Evolutionary conservation across 2,329 filamentous ascomycete genomes (phyloP).

Genomic region (Phaeosphaeria sp.): DNA sequence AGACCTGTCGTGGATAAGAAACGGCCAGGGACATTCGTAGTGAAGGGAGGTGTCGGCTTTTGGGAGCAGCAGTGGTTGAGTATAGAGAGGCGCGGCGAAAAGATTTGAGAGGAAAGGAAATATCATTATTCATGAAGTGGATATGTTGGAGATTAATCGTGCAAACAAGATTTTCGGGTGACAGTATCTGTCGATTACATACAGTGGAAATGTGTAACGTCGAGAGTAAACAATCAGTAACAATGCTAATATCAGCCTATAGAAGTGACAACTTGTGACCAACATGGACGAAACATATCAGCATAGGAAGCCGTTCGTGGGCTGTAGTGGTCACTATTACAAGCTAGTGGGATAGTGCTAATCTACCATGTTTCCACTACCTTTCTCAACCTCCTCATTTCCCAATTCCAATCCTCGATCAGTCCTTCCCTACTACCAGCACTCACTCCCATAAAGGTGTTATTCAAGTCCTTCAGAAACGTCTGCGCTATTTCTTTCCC

Average conservation of each 20-base stretch:
- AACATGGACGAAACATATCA: too few relatives aligned
- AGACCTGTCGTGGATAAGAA: conserved; percentile 36
- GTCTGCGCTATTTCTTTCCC: conserved; percentile 7
- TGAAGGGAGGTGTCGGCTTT: conserved; percentile 53
- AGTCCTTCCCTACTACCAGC: neutral
- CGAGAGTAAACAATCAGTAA: too few relatives aligned
- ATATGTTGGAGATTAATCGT: too few relatives aligned
- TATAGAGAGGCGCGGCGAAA: conserved; percentile 23
- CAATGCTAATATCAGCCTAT: too few relatives aligned
- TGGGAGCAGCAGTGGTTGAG: conserved; percentile 52
- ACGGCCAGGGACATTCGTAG: conserved; percentile 44
- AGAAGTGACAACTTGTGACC: too few relatives aligned
- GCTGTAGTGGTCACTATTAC: too few relatives aligned
- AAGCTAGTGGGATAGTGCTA: neutral
- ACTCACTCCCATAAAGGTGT: neutral
- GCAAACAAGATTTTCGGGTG: too few relatives aligned
- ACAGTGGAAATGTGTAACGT: too few relatives aligned
- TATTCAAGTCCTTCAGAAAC: conserved; percentile 13
- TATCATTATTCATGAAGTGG: too few relatives aligned
- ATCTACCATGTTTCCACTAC: conserved; percentile 12
- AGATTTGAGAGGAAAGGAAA: neutral
- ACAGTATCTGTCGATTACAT: too few relatives aligned
- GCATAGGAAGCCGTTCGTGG: too few relatives aligned
- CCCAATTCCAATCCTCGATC: conserved; percentile 1
- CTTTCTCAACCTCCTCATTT: conserved; percentile 5